A percentile compares a stretch with the other conserved stretches of the same genome.
phyloP scores from a whole-genome alignment of 2,329 filamentous ascomycete genomes.

The Cordyceps tenuipes region DNA sequence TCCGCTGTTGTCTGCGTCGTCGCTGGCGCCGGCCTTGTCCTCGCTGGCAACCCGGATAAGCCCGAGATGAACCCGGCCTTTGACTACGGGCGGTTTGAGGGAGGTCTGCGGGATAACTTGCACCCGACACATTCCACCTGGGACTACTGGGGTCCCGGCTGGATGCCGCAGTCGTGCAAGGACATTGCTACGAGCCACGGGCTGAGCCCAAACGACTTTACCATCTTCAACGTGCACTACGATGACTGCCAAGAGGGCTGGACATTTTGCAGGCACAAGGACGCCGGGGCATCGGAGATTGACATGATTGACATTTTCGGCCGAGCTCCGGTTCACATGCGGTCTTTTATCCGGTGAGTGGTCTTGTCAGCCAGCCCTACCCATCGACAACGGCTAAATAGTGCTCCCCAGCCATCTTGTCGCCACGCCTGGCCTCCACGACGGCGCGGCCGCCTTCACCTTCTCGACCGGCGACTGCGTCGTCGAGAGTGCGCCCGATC shows the following conservation, averaged over 20 bases:
- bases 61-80: conserved; percentile 8
- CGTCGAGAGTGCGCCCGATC: conserved; percentile 10
- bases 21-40: not conserved
- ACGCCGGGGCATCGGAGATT: conserved; percentile 13
- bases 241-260: conserved; percentile 20
- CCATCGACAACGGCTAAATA: not conserved
- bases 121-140: conserved; percentile 7
- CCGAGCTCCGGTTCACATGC: conserved; percentile 7
- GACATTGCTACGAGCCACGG: conserved; percentile 7
- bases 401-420: conserved; percentile 1
- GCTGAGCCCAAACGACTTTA: conserved; percentile 16
- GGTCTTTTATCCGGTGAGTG: conserved; percentile 9
- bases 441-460: conserved; percentile 11
- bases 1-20: not conserved
- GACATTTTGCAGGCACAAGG: conserved; percentile 21
- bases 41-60: conserved; percentile 9
- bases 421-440: conserved; percentile 10
- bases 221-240: conserved; percentile 18
- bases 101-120: conserved; percentile 4
- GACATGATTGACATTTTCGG: conserved; percentile 17
- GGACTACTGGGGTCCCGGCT: conserved; percentile 10
- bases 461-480: conserved; percentile 8
- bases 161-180: conserved; percentile 8
- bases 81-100: conserved; percentile 7
- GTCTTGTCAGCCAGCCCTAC: not conserved